Evolutionary conservation across 1,139 yeast species (phyloP).

Genomic region (Debaryomyces sp.): DNA sequence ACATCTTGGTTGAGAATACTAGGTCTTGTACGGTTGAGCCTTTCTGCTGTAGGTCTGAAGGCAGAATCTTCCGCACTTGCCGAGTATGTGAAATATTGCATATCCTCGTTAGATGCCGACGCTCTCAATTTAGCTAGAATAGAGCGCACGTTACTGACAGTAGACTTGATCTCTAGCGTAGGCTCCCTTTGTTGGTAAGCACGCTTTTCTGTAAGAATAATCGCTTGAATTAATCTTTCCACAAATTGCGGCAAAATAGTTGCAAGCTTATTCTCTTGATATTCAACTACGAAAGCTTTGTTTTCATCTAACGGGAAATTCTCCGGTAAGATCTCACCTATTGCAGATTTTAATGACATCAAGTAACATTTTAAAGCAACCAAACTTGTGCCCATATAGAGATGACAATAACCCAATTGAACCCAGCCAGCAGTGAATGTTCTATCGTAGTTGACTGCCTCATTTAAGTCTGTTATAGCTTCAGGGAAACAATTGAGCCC

Average conservation of each 20-base stretch:
- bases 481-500: conserved; percentile 48
- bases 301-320: conserved; percentile 21
- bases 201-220: conserved; percentile 42
- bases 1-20: conserved; percentile 43
- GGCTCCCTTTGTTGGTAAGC: conserved; percentile 41
- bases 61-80: conserved; percentile 29
- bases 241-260: conserved; percentile 44
- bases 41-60: conserved; percentile 31
- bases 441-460: conserved; percentile 34
- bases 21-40: conserved; percentile 40
- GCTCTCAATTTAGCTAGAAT: conserved; percentile 30
- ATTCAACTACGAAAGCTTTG: conserved; percentile 18
- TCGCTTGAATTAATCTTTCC: conserved; percentile 38
- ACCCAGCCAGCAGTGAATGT: conserved; percentile 49
- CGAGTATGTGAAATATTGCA: conserved; percentile 31
- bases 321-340: conserved; percentile 37
- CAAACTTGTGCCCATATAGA: conserved; percentile 44
- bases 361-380: conserved; percentile 38
- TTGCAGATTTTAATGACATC: conserved; percentile 31
- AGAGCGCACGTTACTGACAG: conserved; percentile 32
- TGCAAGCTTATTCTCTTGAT: conserved; percentile 23
- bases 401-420: conserved; percentile 48
- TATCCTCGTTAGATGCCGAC: conserved; percentile 29
- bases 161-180: conserved; percentile 21
- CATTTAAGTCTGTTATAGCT: conserved; percentile 41